These are phyloP conservation scores for Elaeagnus macrophylla DNA, from an alignment of 306 rosid genomes.

Conservation along the genomic window DNA sequence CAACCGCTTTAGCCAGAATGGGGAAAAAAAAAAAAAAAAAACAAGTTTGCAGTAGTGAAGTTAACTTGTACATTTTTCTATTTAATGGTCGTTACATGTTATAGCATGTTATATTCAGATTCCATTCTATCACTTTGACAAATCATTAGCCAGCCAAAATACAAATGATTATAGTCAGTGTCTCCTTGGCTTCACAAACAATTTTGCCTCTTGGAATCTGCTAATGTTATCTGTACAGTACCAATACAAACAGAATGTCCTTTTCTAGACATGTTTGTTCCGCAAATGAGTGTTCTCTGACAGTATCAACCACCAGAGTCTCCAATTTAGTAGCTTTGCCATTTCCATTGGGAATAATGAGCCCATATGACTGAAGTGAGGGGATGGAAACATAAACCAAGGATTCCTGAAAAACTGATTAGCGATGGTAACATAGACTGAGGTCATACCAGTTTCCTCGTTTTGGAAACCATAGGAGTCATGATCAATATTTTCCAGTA, in stretches of 20 bases:
- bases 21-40: too few species aligned
- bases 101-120: too few species aligned
- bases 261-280: slow-evolving; percentile 31
- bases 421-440: slow-evolving; percentile 3
- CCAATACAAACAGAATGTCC: slow-evolving; percentile 13
- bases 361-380: too few species aligned
- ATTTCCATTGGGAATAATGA: slow-evolving; percentile 67
- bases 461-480: slow-evolving; percentile 86
- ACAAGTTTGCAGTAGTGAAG: too few species aligned
- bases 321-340: slow-evolving; percentile 39
- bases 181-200: slow-evolving; percentile 20
- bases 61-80: too few species aligned
- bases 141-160: slow-evolving; percentile 11
- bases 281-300: slow-evolving; percentile 42
- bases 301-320: slow-evolving; percentile 29
- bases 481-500: slow-evolving; percentile 75
- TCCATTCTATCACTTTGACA: slow-evolving; percentile 15
- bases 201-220: slow-evolving; percentile 11
- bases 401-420: slow-evolving; percentile 15
- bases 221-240: slow-evolving; percentile 18
- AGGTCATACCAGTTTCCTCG: slow-evolving; percentile 74
- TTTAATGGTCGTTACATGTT: too few species aligned
- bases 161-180: slow-evolving; percentile 5
- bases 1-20: too few species aligned
- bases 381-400: slow-evolving; percentile 10